Conservation (phyloP, 345 rosid species). For the Melastoma malabathricum region DNA sequence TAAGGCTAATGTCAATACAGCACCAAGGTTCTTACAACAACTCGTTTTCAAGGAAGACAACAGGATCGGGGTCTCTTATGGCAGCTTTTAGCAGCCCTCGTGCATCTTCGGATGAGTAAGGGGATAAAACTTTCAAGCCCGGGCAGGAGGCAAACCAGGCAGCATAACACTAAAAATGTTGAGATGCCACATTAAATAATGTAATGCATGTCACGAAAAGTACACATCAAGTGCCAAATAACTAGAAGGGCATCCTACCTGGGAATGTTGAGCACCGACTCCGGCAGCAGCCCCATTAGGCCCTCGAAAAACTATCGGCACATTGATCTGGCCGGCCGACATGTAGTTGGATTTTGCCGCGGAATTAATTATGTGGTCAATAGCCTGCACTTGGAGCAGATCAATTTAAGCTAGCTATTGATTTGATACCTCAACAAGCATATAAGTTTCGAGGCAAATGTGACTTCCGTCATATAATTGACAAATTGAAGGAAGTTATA, state of each 20-base stretch:
- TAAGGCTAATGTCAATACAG: too few species aligned
- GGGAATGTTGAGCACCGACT: constrained; percentile 98
- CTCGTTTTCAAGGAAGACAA: constrained; percentile 96
- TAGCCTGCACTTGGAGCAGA: constrained; percentile 41
- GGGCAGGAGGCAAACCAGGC: constrained; percentile 83
- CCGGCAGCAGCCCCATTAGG: constrained; percentile 99
- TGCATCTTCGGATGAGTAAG: constrained; percentile 89
- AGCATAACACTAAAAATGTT: constrained; percentile 67
- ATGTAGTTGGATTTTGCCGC: constrained; percentile 91
- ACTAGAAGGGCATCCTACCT: constrained; percentile 26
- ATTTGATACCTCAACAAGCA: neutral
- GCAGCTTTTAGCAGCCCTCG: constrained; percentile 97
- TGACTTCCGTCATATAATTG: too few species aligned
- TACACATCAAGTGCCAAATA: constrained; percentile 4
- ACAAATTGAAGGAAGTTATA: too few species aligned
- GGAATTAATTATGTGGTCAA: constrained; percentile 93
- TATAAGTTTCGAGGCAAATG: neutral
- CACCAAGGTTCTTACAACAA: constrained; percentile 48
- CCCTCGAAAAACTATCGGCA: constrained; percentile 92
- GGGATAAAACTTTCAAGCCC: constrained; percentile 76
- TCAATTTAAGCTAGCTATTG: neutral
- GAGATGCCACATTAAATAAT: constrained; percentile 3
- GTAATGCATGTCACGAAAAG: neutral
- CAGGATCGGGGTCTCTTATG: constrained; percentile 96
- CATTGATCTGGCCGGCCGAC: constrained; percentile 84